A percentile compares a stretch with the other conserved stretches of the same genome.
Evolutionary conservation across 805 yeast genomes (phyloP).

Genomic region (Zygosaccharomyces bailii): DNA sequence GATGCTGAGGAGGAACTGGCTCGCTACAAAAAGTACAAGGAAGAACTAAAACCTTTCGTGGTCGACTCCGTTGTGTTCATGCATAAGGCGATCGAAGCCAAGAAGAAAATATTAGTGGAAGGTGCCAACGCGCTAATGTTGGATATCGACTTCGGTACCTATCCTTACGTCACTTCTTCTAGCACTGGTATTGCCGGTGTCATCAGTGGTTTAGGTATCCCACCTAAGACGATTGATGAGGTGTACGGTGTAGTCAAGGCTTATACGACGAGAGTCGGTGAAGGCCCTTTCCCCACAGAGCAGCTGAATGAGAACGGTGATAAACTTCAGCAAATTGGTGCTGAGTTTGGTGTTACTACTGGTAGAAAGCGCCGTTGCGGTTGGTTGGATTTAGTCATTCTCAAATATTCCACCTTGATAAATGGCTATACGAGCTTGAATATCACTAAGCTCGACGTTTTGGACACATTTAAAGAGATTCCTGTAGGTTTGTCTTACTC

Average conservation of each 20-base stretch:
- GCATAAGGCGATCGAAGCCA: constrained; percentile 67
- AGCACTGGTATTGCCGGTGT: constrained; percentile 98
- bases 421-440: constrained; percentile 94
- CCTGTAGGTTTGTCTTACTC: constrained; percentile 83
- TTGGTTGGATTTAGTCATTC: constrained; percentile 94
- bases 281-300: constrained; percentile 99
- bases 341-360: constrained; percentile 96
- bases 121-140: constrained; percentile 99
- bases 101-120: constrained; percentile 88
- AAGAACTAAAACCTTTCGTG: constrained; percentile 79
- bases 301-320: constrained; percentile 87
- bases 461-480: constrained; percentile 85
- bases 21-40: constrained; percentile 70
- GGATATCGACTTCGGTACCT: constrained; percentile 96
- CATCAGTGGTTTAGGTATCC: constrained; percentile 91
- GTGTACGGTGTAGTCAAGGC: constrained; percentile 97
- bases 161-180: constrained; percentile 95
- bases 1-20: constrained; percentile 78
- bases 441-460: constrained; percentile 92
- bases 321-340: constrained; percentile 84
- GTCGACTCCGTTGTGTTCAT: constrained; percentile 86
- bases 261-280: constrained; percentile 98
- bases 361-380: constrained; percentile 99
- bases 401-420: constrained; percentile 84
- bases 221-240: constrained; percentile 79